A percentile compares a stretch with the other conserved stretches of the same genome.
Conservation (phyloP, 257 asterid species). For the Lycium barbarum region DNA sequence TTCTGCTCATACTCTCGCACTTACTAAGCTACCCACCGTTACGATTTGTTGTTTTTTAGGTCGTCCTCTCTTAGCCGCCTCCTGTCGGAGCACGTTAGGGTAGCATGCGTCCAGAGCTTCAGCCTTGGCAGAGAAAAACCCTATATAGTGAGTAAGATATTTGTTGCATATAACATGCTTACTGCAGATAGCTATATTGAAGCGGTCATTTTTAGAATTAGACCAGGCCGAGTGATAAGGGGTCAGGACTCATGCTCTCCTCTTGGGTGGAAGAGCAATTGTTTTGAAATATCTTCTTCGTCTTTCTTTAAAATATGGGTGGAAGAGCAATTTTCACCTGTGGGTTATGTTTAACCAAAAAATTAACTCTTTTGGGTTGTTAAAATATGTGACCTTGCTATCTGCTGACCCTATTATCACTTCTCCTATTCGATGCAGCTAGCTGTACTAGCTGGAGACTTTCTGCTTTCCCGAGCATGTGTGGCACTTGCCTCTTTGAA, state of each 20-base stretch:
- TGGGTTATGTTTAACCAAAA: background rate
- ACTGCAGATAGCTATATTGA: background rate
- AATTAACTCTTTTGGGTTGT: background rate
- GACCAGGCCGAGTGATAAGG: background rate
- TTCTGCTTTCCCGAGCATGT: conserved; percentile 91
- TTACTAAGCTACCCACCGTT: no score
- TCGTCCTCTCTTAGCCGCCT: no score
- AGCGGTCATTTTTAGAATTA: background rate
- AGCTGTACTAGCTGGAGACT: conserved; percentile 96
- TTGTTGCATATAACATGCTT: conserved; percentile 16
- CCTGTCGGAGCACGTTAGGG: no score
- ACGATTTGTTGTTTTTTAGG: no score
- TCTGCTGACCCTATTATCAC: conserved; percentile 24
- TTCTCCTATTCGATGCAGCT: conserved; percentile 57
- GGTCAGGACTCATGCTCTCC: background rate
- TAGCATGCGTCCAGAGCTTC: no score
- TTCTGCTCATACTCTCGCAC: no score
- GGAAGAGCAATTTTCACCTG: background rate
- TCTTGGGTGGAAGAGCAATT: conserved; percentile 12
- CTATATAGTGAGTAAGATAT: no score
- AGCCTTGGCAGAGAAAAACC: no score
- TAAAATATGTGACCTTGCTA: background rate
- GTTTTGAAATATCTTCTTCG: background rate
- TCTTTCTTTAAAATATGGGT: background rate
- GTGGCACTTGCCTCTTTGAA: conserved; percentile 95